A percentile compares a stretch with the other conserved stretches of the same genome.
phyloP scores from a whole-genome alignment of 768 basidiomycete species.

The Mycena vulgaris region DNA sequence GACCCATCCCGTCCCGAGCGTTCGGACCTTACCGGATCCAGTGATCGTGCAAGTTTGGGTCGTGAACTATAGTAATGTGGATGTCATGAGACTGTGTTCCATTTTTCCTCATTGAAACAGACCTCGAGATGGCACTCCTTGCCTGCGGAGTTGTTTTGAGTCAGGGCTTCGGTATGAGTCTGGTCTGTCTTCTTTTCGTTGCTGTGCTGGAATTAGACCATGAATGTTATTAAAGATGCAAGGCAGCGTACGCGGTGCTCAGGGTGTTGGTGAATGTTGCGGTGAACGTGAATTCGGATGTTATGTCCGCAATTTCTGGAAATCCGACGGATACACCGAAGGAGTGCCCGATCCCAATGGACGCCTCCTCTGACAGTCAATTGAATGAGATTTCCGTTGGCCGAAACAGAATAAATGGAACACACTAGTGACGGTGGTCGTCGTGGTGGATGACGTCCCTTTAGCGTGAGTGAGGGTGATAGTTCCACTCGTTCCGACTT shows the following conservation, averaged over 20 bases:
- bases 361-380: background rate
- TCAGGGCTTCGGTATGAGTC: slow-evolving; percentile 10
- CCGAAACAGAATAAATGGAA: background rate
- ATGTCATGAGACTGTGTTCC: background rate
- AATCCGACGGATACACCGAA: background rate
- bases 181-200: background rate
- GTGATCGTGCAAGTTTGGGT: slow-evolving; percentile 30
- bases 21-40: slow-evolving; percentile 27
- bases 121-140: slow-evolving; percentile 30
- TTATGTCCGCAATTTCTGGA: slow-evolving; percentile 13
- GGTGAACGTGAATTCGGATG: slow-evolving; percentile 2
- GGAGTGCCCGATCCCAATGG: background rate
- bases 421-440: slow-evolving; percentile 17
- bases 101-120: background rate
- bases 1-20: slow-evolving; percentile 36
- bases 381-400: background rate
- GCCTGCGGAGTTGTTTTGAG: slow-evolving; percentile 13
- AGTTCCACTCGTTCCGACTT: slow-evolving; percentile 17
- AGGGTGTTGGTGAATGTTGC: slow-evolving; percentile 21
- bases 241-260: slow-evolving; percentile 11
- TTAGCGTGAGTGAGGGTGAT: slow-evolving; percentile 11
- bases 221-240: background rate
- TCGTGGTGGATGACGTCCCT: slow-evolving; percentile 14
- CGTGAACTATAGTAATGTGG: slow-evolving; percentile 15
- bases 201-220: background rate